phyloP scores from a whole-genome alignment of 1,284 basidiomycete species.

The Hemileia vastatrix region DNA sequence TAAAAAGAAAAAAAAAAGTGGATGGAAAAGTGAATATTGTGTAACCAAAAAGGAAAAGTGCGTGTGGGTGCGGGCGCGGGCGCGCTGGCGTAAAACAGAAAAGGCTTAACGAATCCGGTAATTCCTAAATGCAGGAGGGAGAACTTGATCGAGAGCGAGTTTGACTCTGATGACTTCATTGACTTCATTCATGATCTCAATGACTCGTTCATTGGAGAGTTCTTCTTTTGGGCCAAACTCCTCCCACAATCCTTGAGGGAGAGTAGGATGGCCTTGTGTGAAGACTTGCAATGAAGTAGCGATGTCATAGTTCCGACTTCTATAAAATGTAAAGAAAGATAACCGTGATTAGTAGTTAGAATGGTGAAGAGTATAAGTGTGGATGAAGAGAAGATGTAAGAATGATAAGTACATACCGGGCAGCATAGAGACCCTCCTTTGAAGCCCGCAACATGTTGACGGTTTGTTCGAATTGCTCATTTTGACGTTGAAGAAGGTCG shows the following conservation, averaged over 20 bases:
- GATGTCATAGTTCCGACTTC: slow-evolving; percentile 17
- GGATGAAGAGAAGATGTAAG: neutral
- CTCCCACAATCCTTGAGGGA: slow-evolving; percentile 7
- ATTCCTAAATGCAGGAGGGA: slow-evolving; percentile 17
- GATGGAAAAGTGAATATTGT: neutral
- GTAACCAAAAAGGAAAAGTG: neutral
- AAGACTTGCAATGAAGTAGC: slow-evolving; percentile 20
- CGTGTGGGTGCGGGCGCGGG: no score
- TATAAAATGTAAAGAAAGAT: neutral
- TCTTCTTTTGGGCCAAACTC: slow-evolving; percentile 7
- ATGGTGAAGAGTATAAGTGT: neutral
- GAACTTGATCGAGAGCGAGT: no score
- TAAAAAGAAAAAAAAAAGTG: neutral
- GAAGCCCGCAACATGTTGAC: slow-evolving; percentile 57
- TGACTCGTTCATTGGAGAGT: slow-evolving; percentile 5
- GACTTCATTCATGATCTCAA: slow-evolving; percentile 12
- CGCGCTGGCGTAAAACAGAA: no score
- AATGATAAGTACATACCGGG: slow-evolving; percentile 36
- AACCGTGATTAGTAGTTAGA: neutral
- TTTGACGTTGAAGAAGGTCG: slow-evolving; percentile 70
- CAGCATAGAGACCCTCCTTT: slow-evolving; percentile 50
- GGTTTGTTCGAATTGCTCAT: slow-evolving; percentile 66
- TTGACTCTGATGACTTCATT: slow-evolving; percentile 13
- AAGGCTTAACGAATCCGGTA: slow-evolving; percentile 15
- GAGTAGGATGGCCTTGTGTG: slow-evolving; percentile 19